These are phyloP conservation scores for Pichia inconspicua DNA, from an alignment of 1,139 yeast species.

Conservation along the genomic window DNA sequence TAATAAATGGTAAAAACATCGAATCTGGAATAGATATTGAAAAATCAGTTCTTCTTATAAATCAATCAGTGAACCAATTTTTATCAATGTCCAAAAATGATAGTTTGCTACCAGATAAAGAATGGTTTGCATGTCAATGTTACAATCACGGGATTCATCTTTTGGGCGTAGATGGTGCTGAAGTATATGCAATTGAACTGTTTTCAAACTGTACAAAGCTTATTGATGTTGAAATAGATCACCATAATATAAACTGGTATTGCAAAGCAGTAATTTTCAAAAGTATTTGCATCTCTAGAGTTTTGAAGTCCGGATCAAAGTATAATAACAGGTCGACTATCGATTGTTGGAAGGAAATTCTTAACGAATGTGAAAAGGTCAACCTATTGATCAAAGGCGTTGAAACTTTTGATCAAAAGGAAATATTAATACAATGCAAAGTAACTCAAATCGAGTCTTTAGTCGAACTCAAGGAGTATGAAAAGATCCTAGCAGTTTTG, in stretches of 20 bases:
- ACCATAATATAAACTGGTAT: constrained; percentile 1
- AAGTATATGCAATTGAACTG: neutral
- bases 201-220: constrained; percentile 3
- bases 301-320: neutral
- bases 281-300: constrained; percentile 1
- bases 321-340: neutral
- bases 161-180: neutral
- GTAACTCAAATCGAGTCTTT: neutral
- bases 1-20: constrained; percentile 20
- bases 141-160: constrained; percentile 6
- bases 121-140: constrained; percentile 24
- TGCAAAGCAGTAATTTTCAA: constrained; percentile 4
- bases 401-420: neutral
- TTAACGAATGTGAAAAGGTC: neutral
- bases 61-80: constrained; percentile 4
- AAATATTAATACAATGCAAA: neutral
- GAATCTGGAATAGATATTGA: constrained; percentile 1
- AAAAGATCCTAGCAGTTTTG: neutral
- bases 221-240: constrained; percentile 1
- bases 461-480: no score
- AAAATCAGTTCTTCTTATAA: neutral
- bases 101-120: constrained; percentile 15
- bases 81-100: neutral
- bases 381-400: neutral
- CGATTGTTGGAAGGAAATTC: neutral